A percentile compares a stretch with the other conserved stretches of the same genome.
These are phyloP conservation scores for Chlorella sorokiniana DNA, from an alignment of 139 green algal genomes.

Conservation along the genomic window DNA sequence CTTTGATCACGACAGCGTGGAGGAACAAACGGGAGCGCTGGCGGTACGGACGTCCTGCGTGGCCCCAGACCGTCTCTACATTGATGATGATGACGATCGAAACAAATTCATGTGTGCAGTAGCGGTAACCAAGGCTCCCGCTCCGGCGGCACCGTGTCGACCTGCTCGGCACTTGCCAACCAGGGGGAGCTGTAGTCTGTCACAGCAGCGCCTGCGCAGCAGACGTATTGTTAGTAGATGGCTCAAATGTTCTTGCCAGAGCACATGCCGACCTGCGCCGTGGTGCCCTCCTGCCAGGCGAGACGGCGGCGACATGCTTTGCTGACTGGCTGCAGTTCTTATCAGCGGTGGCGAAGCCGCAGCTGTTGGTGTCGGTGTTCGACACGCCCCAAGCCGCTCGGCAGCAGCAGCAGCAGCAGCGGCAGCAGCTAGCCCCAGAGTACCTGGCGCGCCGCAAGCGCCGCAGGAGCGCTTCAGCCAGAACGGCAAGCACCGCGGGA, in stretches of 20 bases:
- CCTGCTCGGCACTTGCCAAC: neutral
- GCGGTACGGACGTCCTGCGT: too few relatives aligned
- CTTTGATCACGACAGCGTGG: too few relatives aligned
- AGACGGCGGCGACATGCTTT: neutral
- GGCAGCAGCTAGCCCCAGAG: constrained; percentile 1
- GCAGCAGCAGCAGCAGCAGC: constrained; percentile 4
- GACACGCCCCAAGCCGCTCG: neutral
- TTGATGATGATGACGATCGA: too few relatives aligned
- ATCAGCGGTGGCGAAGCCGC: neutral
- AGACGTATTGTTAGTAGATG: constrained; percentile 26
- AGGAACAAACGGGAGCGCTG: too few relatives aligned
- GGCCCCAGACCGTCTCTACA: too few relatives aligned
- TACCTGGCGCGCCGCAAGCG: constrained; percentile 15
- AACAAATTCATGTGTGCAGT: too few relatives aligned
- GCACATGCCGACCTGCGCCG: neutral
- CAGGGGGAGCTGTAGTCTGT: neutral
- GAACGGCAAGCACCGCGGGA: neutral
- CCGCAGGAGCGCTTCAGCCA: neutral
- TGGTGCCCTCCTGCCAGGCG: neutral
- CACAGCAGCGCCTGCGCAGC: neutral
- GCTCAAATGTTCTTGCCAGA: constrained; percentile 7
- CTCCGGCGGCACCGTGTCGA: neutral
- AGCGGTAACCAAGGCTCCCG: neutral
- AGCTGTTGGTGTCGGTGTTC: constrained; percentile 17
- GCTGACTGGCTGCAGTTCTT: constrained; percentile 27